phyloP scores from a whole-genome alignment of 108 stramenopile species.

The Cyclotella cryptica region DNA sequence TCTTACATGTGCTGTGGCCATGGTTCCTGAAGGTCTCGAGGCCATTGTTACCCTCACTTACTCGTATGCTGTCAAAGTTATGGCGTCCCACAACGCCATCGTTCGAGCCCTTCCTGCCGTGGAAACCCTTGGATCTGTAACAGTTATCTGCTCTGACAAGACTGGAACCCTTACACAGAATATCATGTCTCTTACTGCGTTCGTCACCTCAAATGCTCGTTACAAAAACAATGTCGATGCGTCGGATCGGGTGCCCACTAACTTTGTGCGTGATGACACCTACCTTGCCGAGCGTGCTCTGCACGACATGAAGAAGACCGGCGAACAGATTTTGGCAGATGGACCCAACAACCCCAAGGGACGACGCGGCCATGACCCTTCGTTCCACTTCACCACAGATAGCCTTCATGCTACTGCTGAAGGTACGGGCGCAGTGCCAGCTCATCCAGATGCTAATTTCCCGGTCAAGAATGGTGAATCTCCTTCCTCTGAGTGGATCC shows the following conservation, averaged over 20 bases:
- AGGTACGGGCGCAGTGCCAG: conserved; percentile 77
- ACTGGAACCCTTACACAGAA: no score
- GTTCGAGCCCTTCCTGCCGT: conserved; percentile 67
- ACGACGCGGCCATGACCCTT: conserved; percentile 49
- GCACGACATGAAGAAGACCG: conserved; percentile 43
- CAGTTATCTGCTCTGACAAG: conserved; percentile 19
- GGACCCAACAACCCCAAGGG: conserved; percentile 12
- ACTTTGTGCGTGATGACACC: conserved; percentile 72
- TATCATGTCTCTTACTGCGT: background rate
- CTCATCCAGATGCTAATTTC: conserved; percentile 28
- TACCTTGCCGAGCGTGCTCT: conserved; percentile 66
- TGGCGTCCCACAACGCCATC: conserved; percentile 86
- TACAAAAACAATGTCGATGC: conserved; percentile 72
- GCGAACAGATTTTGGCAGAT: conserved; percentile 39
- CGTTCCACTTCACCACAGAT: conserved; percentile 35
- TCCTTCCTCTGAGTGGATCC: conserved; percentile 60
- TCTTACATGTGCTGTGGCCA: conserved; percentile 92
- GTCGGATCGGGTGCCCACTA: conserved; percentile 48
- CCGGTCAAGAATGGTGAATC: conserved; percentile 69
- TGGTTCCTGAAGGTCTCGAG: conserved; percentile 98
- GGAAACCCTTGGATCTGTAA: conserved; percentile 60
- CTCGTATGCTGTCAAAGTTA: conserved; percentile 88
- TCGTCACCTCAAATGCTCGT: conserved; percentile 77
- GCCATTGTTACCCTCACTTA: conserved; percentile 94
- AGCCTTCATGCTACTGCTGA: conserved; percentile 13